Evolutionary conservation across 2,329 filamentous ascomycete species (phyloP).

Genomic region (Botrytis hyacinthi): DNA sequence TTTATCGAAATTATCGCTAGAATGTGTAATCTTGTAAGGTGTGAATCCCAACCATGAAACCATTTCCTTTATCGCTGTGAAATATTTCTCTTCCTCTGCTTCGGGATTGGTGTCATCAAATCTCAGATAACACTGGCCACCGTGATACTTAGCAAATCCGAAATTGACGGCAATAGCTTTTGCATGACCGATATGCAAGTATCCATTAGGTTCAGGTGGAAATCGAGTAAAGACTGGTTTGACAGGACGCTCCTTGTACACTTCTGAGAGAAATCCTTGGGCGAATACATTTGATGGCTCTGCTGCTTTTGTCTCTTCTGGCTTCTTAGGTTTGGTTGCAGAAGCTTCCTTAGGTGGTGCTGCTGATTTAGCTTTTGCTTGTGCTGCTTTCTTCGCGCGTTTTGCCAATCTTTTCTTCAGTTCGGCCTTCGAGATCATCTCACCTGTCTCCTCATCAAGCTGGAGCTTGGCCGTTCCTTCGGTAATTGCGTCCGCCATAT

Average conservation of each 20-base stretch:
- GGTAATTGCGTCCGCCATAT: constrained; percentile 48
- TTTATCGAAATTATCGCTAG: constrained; percentile 81
- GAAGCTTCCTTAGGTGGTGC: constrained; percentile 39
- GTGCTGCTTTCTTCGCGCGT: constrained; percentile 55
- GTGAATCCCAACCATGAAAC: constrained; percentile 79
- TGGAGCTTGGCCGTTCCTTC: constrained; percentile 54
- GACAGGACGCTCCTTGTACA: constrained; percentile 65
- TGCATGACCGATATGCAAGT: constrained; percentile 87
- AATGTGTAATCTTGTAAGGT: constrained; percentile 77
- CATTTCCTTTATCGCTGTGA: constrained; percentile 84
- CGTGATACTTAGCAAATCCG: constrained; percentile 83
- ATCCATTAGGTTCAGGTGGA: constrained; percentile 88
- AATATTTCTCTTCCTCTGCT: constrained; percentile 87
- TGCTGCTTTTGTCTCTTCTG: constrained; percentile 36
- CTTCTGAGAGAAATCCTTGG: constrained; percentile 70
- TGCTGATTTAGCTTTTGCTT: constrained; percentile 51
- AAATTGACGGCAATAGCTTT: constrained; percentile 98
- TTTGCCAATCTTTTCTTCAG: constrained; percentile 61
- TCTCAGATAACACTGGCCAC: constrained; percentile 69
- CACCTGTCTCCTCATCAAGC: constrained; percentile 62
- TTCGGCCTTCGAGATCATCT: constrained; percentile 63
- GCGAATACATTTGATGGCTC: constrained; percentile 63
- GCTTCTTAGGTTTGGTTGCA: constrained; percentile 34
- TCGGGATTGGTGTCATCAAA: constrained; percentile 97
- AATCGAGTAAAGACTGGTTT: constrained; percentile 68